Evolutionary conservation across 75 land plant genomes (phyloP).

Genomic region (Ceratopteris richardii): DNA sequence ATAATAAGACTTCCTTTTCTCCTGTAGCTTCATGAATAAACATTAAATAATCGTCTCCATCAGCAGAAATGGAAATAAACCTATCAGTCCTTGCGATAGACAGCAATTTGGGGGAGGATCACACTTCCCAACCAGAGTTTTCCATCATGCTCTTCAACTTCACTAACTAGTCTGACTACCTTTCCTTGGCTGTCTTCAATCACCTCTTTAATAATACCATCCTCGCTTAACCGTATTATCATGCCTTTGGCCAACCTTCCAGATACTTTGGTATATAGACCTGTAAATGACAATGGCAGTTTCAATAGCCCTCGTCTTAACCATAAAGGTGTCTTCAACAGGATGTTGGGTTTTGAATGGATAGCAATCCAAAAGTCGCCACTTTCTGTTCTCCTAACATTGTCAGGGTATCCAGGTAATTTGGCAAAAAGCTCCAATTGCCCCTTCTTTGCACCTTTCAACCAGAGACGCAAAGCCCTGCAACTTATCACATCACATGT

Average conservation of each 20-base stretch:
- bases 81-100: neutral
- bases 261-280: constrained; percentile 7
- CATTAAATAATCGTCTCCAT: too few relatives aligned
- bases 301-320: constrained; percentile 6
- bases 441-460: constrained; percentile 39
- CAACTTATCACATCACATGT: neutral
- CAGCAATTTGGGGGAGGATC: constrained; percentile 27
- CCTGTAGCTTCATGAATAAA: too few relatives aligned
- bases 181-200: constrained; percentile 28
- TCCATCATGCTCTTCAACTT: constrained; percentile 40
- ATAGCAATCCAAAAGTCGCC: constrained; percentile 62
- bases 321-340: constrained; percentile 6
- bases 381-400: constrained; percentile 34
- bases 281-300: constrained; percentile 17
- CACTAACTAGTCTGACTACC: constrained; percentile 32
- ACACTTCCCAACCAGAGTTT: constrained; percentile 37
- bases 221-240: constrained; percentile 16
- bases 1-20: too few relatives aligned
- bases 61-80: too few relatives aligned
- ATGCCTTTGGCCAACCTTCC: constrained; percentile 21
- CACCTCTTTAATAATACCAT: constrained; percentile 27
- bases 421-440: constrained; percentile 25
- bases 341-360: constrained; percentile 9
- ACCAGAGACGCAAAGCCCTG: constrained; percentile 41
- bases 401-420: constrained; percentile 59